Evolutionary conservation across 176 grass and related monocot species (phyloP), one percentile per base, ranked within the genome.

Genomic region (Canna indica): DNA sequence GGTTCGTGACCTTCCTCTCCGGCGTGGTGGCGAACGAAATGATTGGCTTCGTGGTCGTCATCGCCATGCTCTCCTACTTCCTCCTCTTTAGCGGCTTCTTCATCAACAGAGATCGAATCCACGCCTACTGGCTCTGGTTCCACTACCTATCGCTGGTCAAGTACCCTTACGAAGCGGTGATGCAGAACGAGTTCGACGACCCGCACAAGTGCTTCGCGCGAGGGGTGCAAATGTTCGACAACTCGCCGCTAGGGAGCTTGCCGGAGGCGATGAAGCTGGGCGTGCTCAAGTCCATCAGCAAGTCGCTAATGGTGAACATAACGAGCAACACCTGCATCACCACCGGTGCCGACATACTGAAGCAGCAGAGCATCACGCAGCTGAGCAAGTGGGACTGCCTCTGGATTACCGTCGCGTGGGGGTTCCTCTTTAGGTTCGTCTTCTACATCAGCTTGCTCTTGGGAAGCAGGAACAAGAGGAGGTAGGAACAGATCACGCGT

Each of bases 41-140:
- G 93, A 77, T 97, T 8, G 93, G 93, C 0, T 97, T 53, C 86
- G 83, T 88, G 3, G 93, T 97, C 39, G 93, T 97, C 64, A 79
- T 97, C 16, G 76, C 93, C 1, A 85, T 79, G 41, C 86, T 97
- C 16, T 80, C 93, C 15, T 97, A 97, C 81, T 97, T 97, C 79
- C 83, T 97, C 7, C 86, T 97, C 25, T 97, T 97, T 77, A 97
- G 93, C 68, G 93, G 93, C 65, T 97, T 97, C 81, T 97, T 97
- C 82, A 97, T 97, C 74, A 92, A 75, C 22, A 79, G 93, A 11
- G 83, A 87, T 74, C 57, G 93, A 2, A 97, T 97, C 50, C 93
- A 88, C 2, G 30, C 47, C 29, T 97, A 92, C 84, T 97, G 93
- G 93, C 33, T 97, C 15, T 97, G 93, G 93, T 97, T 97, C 77